phyloP scores from a whole-genome alignment of 805 yeast species.

The Millerozyma miso region DNA sequence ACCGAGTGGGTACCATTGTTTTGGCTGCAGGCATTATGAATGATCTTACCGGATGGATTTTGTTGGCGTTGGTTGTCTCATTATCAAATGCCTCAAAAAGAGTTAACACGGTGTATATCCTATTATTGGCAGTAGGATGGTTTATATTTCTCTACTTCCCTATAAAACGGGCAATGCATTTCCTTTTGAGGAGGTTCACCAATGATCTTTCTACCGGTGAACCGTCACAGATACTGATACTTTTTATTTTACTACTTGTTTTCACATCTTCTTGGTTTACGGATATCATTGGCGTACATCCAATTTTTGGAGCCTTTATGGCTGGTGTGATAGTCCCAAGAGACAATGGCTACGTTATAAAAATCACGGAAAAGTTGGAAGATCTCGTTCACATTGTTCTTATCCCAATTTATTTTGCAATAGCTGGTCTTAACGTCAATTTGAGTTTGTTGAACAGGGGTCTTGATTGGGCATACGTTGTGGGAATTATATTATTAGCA shows the following conservation, averaged over 20 bases:
- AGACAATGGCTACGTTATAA: conserved; percentile 67
- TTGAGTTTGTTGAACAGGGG: conserved; percentile 62
- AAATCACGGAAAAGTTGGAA: conserved; percentile 69
- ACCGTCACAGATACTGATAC: conserved; percentile 60
- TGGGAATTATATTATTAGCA: conserved; percentile 66
- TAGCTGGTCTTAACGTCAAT: conserved; percentile 71
- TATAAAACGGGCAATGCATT: conserved; percentile 45
- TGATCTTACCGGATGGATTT: conserved; percentile 78
- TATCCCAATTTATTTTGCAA: conserved; percentile 75
- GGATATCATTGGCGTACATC: conserved; percentile 81
- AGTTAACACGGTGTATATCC: conserved; percentile 63
- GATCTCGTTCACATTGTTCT: conserved; percentile 68
- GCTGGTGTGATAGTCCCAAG: conserved; percentile 74
- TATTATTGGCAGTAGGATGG: conserved; percentile 68
- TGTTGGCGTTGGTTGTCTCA: conserved; percentile 71
- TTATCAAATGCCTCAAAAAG: conserved; percentile 71
- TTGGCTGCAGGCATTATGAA: conserved; percentile 79
- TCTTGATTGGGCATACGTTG: conserved; percentile 71
- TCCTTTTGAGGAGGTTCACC: conserved; percentile 40
- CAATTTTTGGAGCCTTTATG: conserved; percentile 81
- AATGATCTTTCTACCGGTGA: conserved; percentile 55
- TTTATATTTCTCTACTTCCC: conserved; percentile 57
- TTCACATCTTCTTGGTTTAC: conserved; percentile 73
- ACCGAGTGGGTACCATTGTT: conserved; percentile 67
- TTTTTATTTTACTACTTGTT: conserved; percentile 51